A percentile compares a stretch with the other conserved stretches of the same genome.
Evolutionary conservation across 2,329 filamentous ascomycete genomes (phyloP).

Genomic region (Penicillium sp.): DNA sequence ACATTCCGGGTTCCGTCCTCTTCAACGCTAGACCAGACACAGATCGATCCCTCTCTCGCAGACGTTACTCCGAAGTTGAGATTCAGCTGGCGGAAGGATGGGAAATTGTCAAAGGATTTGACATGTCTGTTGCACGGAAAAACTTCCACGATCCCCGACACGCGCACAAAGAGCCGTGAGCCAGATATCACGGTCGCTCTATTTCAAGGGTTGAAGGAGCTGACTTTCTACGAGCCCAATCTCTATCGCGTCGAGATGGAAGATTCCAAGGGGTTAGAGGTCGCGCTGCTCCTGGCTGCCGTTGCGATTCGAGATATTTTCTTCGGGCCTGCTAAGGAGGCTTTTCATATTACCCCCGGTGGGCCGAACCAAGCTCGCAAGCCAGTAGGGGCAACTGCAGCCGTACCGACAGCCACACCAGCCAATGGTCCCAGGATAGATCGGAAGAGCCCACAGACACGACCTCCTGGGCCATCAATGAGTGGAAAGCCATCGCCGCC

Average conservation of each 20-base stretch:
- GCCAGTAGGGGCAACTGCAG: not conserved
- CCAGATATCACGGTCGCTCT: constrained; percentile 94
- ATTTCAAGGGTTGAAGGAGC: constrained; percentile 69
- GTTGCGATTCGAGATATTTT: constrained; percentile 62
- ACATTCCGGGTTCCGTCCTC: constrained; percentile 77
- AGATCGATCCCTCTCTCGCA: constrained; percentile 57
- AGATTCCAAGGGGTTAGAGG: constrained; percentile 87
- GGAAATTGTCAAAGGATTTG: constrained; percentile 80
- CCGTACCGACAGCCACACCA: not conserved
- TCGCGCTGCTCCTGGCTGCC: constrained; percentile 65
- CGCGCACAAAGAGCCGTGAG: constrained; percentile 76
- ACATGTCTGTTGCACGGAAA: constrained; percentile 83
- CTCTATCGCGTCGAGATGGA: constrained; percentile 86
- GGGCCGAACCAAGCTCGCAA: constrained; percentile 4
- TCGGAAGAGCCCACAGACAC: not conserved
- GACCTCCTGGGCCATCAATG: constrained; percentile 13
- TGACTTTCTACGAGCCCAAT: constrained; percentile 93
- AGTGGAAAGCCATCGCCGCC: constrained; percentile 6
- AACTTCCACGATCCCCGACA: constrained; percentile 58
- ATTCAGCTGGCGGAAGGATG: constrained; percentile 88
- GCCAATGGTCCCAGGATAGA: not conserved
- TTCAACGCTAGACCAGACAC: constrained; percentile 72
- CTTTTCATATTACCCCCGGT: constrained; percentile 65
- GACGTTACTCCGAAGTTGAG: constrained; percentile 67
- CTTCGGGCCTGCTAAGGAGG: constrained; percentile 64